Evolutionary conservation across 1,284 basidiomycete species (phyloP).

Genomic region (Malassezia equina): DNA sequence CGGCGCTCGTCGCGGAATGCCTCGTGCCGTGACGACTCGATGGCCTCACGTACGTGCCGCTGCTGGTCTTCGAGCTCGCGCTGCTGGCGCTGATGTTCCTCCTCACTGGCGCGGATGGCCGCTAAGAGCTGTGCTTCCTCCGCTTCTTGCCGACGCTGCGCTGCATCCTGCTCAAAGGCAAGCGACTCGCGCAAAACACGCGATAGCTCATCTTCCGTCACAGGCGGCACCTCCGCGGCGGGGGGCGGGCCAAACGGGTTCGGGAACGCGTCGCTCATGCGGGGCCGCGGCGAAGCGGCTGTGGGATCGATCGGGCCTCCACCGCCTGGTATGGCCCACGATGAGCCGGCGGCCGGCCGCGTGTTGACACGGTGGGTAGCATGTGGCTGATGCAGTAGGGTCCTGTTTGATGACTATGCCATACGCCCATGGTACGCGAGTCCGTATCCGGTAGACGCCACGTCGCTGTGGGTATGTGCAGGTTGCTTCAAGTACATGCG

Average conservation of each 20-base stretch:
- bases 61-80: slow-evolving; percentile 4
- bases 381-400: slow-evolving; percentile 16
- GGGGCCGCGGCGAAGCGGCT: not conserved
- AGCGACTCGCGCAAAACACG: slow-evolving; percentile 44
- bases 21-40: slow-evolving; percentile 12
- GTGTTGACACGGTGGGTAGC: slow-evolving; percentile 1
- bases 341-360: not conserved
- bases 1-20: slow-evolving; percentile 8
- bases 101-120: slow-evolving; percentile 9
- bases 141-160: slow-evolving; percentile 26
- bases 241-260: slow-evolving; percentile 13
- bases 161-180: slow-evolving; percentile 46
- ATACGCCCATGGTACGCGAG: slow-evolving; percentile 48
- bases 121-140: slow-evolving; percentile 15
- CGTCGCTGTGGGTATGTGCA: slow-evolving; percentile 60
- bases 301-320: not conserved
- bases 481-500: slow-evolving; percentile 92
- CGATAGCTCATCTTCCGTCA: slow-evolving; percentile 31
- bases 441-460: slow-evolving; percentile 42
- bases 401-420: slow-evolving; percentile 42
- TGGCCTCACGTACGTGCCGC: not conserved
- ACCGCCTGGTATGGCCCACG: not conserved
- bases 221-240: slow-evolving; percentile 6
- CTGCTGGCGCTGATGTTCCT: slow-evolving; percentile 4
- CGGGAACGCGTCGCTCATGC: slow-evolving; percentile 15